These are phyloP conservation scores for Salix viminalis DNA, from an alignment of 345 rosid species.

Conservation along the genomic window DNA sequence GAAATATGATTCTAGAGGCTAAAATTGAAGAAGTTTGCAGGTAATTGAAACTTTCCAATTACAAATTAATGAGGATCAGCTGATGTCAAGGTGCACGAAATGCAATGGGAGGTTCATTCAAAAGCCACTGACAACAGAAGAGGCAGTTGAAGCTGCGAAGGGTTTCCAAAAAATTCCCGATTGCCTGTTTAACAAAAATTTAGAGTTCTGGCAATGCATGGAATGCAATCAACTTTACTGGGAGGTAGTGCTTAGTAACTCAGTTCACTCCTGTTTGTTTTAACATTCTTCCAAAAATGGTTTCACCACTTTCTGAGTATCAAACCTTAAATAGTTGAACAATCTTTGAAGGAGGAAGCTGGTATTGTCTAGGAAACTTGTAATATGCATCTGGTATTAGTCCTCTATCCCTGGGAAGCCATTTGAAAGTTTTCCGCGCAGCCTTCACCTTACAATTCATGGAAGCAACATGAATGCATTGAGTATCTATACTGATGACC, in stretches of 20 bases:
- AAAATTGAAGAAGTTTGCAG: slow-evolving; percentile 31
- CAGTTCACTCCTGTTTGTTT: not conserved
- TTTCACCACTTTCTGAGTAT: not conserved
- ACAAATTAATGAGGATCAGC: slow-evolving; percentile 60
- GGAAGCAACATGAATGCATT: not conserved
- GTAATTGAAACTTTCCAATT: slow-evolving; percentile 67
- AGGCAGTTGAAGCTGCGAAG: slow-evolving; percentile 89
- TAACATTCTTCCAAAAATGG: not conserved
- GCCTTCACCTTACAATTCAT: not conserved
- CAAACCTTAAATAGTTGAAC: not conserved
- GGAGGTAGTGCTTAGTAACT: slow-evolving; percentile 54
- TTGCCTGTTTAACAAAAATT: slow-evolving; percentile 76
- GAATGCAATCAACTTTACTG: slow-evolving; percentile 93
- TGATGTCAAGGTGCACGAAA: slow-evolving; percentile 93
- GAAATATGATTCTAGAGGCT: not conserved
- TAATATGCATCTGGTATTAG: not conserved
- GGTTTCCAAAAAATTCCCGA: slow-evolving; percentile 86
- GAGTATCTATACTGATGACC: too few species aligned
- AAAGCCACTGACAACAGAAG: slow-evolving; percentile 70
- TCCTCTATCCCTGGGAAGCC: not conserved
- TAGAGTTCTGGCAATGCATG: slow-evolving; percentile 97
- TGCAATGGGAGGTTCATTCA: slow-evolving; percentile 92
- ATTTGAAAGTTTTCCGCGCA: not conserved
- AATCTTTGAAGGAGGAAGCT: not conserved
- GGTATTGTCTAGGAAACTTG: not conserved